These are phyloP conservation scores for Cryptosporidium xiaoi DNA, from an alignment of 169 alveolate species.

Conservation along the genomic window DNA sequence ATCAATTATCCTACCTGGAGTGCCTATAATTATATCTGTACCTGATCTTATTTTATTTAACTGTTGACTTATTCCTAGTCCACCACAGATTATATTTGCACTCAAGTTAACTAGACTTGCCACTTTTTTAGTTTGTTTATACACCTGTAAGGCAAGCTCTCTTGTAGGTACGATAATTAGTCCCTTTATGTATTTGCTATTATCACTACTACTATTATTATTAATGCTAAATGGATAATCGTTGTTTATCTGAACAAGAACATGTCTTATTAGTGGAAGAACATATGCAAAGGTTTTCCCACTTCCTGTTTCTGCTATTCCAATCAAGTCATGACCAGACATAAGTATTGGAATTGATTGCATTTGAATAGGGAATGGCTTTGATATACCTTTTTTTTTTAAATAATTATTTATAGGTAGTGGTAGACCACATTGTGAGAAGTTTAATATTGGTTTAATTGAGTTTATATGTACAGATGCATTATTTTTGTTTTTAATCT, in stretches of 20 bases:
- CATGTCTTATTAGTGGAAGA: constrained; percentile 96
- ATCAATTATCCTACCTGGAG: constrained; percentile 98
- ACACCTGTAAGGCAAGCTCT: constrained; percentile 87
- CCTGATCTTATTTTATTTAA: constrained; percentile 91
- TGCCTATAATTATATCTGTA: constrained; percentile 95
- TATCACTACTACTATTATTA: not conserved
- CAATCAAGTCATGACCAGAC: constrained; percentile 97
- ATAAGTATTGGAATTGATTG: constrained; percentile 94
- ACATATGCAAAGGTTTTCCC: constrained; percentile 98
- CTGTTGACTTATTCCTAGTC: constrained; percentile 92
- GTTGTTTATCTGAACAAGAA: constrained; percentile 85
- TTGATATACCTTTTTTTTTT: constrained; percentile 89
- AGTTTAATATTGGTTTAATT: constrained; percentile 92
- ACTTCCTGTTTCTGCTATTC: constrained; percentile 99
- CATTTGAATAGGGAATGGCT: constrained; percentile 97
- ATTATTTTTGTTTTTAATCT: constrained; percentile 85
- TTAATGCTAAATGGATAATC: constrained; percentile 25
- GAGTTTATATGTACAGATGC: constrained; percentile 86
- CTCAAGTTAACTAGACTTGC: constrained; percentile 46
- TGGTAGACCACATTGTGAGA: constrained; percentile 97
- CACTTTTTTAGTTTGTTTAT: constrained; percentile 80
- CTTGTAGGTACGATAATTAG: constrained; percentile 88
- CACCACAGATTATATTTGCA: constrained; percentile 91
- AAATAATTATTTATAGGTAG: constrained; percentile 89
- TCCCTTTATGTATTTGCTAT: constrained; percentile 52